phyloP scores from a whole-genome alignment of 176 grass and related monocot species.

The Aegilops sharonensis region DNA sequence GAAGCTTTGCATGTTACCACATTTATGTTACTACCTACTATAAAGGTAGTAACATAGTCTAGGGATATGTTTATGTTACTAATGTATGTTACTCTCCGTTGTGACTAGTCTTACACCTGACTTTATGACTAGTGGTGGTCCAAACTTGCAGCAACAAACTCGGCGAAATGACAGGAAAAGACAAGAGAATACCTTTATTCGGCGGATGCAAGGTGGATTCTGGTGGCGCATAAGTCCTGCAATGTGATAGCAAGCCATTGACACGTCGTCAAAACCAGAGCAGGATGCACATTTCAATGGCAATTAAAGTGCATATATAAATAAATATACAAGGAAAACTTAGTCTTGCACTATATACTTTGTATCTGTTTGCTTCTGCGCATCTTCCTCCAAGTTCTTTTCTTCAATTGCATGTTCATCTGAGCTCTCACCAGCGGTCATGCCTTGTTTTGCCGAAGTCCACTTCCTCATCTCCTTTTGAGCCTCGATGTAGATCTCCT shows the following conservation, averaged over 20 bases:
- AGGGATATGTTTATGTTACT: too few species aligned
- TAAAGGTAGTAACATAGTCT: too few species aligned
- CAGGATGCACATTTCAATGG: background rate
- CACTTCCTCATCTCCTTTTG: background rate
- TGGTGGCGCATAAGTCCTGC: background rate
- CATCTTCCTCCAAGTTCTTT: background rate
- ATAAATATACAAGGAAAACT: background rate
- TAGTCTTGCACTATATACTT: background rate
- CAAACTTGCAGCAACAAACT: too few species aligned
- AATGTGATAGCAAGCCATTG: background rate
- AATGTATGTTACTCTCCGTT: too few species aligned
- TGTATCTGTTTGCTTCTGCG: background rate
- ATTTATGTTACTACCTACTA: too few species aligned
- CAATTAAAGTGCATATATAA: background rate
- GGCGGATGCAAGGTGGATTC: background rate
- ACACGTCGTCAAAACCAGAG: background rate
- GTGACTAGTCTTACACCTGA: too few species aligned
- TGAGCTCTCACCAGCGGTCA: background rate
- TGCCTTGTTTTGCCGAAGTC: background rate
- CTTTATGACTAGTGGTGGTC: too few species aligned
- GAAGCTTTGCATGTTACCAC: too few species aligned
- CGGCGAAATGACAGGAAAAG: too few species aligned
- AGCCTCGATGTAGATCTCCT: background rate
- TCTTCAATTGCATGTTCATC: background rate
- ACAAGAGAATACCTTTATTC: background rate